Base-by-base conservation (phyloP, 495 filamentous ascomycete species). In the Lepidopterella palustris region DNA sequence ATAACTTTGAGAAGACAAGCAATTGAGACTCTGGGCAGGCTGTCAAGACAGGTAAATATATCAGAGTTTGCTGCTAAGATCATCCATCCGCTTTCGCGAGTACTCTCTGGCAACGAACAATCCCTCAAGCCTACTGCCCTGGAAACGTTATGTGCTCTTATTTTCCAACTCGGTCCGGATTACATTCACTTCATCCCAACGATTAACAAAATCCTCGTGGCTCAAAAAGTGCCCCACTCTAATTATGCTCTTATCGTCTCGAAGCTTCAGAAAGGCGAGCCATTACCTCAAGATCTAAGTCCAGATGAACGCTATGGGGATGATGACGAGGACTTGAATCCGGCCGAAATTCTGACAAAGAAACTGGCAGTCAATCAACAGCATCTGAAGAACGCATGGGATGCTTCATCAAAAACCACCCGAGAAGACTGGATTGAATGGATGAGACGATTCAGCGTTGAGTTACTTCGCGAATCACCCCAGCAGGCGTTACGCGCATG, bases 391-490 rank as follows among this genome's bases (percentile, higher is more conserved):
- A 89, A 89, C 60, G 93, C 95, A 0, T 99, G 95, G 93, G 95
- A 97, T 64, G 90, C 95, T 3, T 89, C 84, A 32, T 88, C 93
- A 55, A 93, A 95, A 70, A 96, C 93, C 18, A 99, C 93, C 1
- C 84, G 88, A 50, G 93, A 99, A 70, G 93, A 99, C 72, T 99
- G 93, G 93, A 88, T 95, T 61, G 93, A 99, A 72, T 99, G 93
- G 93, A 96, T 97, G 71, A 82, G 95, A 52, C 82, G 95, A 23
- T 95, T 97, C 71, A 96, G 92, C 66, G 89, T 96, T 20, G 95
- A 96, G 63, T 80, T 99, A 21, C 79, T 99, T 39, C 92, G 90
- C 58, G 95, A 99, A 71, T 96, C 91, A 1, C 95, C 93, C 20
- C 96, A 95, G 47, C 95, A 96, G 49, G 92, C 93, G 13, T 75